Conservation (phyloP, 345 rosid genomes). For the Leavenworthia alabamica region DNA sequence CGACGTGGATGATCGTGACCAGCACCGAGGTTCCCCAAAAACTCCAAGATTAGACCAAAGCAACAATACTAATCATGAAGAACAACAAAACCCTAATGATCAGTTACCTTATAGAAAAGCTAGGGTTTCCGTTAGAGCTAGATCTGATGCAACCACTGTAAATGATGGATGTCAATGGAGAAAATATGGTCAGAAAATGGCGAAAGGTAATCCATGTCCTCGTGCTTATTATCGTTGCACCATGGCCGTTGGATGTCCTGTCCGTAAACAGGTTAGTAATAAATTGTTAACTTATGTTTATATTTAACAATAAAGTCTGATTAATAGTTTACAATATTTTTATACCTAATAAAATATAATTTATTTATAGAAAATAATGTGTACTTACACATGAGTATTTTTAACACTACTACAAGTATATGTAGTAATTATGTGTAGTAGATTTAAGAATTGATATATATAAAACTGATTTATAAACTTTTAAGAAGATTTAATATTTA, state of each 20-base stretch:
- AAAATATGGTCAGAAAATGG: constrained; percentile 78
- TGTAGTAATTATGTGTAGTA: not conserved
- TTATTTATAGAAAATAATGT: not conserved
- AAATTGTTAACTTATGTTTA: not conserved
- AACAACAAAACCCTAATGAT: constrained; percentile 40
- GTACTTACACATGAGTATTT: not conserved
- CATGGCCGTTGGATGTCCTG: constrained; percentile 81
- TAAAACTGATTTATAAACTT: not conserved
- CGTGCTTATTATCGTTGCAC: constrained; percentile 84
- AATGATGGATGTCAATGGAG: constrained; percentile 87
- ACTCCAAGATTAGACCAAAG: constrained; percentile 42
- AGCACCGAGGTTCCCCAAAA: constrained; percentile 43
- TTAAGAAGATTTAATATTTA: not conserved
- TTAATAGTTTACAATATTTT: not conserved
- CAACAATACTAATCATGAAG: constrained; percentile 21
- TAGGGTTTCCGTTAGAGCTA: constrained; percentile 56
- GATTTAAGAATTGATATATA: not conserved
- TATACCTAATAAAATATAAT: not conserved
- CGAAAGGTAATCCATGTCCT: constrained; percentile 82
- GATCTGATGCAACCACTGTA: constrained; percentile 50
- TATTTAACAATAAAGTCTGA: not conserved
- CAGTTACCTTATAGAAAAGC: constrained; percentile 46
- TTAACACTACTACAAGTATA: not conserved
- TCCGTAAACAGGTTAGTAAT: constrained; percentile 57
- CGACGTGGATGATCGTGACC: constrained; percentile 37